phyloP scores from a whole-genome alignment of 2,329 filamentous ascomycete species.

The Conoideocrella luteorostrata region DNA sequence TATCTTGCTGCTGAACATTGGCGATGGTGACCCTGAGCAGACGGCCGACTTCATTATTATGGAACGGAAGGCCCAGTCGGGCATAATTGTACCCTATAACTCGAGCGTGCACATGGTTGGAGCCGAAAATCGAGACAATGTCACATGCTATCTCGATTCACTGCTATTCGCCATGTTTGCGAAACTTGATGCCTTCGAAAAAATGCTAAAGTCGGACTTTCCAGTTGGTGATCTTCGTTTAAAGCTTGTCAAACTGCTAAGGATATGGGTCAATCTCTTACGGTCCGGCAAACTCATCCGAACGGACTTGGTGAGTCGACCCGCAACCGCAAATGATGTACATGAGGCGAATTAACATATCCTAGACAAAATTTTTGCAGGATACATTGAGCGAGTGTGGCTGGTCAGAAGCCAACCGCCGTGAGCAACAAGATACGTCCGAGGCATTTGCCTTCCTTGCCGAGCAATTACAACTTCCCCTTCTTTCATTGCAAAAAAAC shows the following conservation, averaged over 20 bases:
- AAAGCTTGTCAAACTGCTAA: conserved; percentile 69
- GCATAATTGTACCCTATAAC: conserved; percentile 69
- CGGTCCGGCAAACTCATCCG: conserved; percentile 79
- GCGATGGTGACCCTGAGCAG: conserved; percentile 63
- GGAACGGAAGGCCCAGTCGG: conserved; percentile 74
- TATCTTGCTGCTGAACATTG: conserved; percentile 54
- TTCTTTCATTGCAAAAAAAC: conserved; percentile 88
- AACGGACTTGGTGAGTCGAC: conserved; percentile 63
- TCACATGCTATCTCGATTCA: conserved; percentile 93
- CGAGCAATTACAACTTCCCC: conserved; percentile 76
- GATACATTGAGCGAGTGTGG: conserved; percentile 77
- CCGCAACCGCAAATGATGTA: not conserved
- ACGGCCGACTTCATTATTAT: conserved; percentile 72
- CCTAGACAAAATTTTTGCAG: conserved; percentile 73
- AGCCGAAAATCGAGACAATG: conserved; percentile 75
- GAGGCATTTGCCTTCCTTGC: conserved; percentile 96
- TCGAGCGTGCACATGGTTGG: conserved; percentile 68
- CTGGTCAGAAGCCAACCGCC: conserved; percentile 70
- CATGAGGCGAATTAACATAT: not conserved
- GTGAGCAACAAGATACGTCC: conserved; percentile 90
- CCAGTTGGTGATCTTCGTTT: conserved; percentile 59
- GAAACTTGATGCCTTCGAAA: conserved; percentile 82
- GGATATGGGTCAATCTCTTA: conserved; percentile 91
- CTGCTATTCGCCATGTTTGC: conserved; percentile 95
- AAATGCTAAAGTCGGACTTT: conserved; percentile 77